These are phyloP conservation scores for Senna tora DNA, from an alignment of 306 rosid genomes.

Conservation along the genomic window DNA sequence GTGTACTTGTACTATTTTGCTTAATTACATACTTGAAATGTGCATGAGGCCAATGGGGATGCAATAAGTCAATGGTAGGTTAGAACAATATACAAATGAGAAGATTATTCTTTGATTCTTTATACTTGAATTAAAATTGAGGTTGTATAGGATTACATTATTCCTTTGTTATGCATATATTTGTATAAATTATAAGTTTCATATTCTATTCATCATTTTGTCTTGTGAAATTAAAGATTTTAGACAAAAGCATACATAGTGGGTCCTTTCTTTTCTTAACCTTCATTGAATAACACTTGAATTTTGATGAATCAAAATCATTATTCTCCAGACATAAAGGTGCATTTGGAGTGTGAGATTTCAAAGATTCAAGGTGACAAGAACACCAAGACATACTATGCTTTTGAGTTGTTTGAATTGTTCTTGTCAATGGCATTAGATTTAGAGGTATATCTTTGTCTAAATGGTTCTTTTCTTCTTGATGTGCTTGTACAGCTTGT, in stretches of 20 bases:
- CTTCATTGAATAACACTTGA: too few species aligned
- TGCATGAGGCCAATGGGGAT: constrained; percentile 30
- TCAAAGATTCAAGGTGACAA: too few species aligned
- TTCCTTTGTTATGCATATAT: constrained; percentile 41
- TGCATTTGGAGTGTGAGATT: too few species aligned
- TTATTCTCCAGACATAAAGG: too few species aligned
- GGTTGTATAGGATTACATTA: constrained; percentile 48
- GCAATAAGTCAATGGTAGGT: constrained; percentile 19
- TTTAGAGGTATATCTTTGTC: constrained; percentile 16
- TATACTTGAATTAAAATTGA: too few species aligned
- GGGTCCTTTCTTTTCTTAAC: too few species aligned
- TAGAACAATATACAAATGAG: constrained; percentile 28
- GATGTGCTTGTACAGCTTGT: constrained; percentile 5
- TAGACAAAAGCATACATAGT: too few species aligned
- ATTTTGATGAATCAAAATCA: too few species aligned
- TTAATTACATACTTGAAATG: neutral
- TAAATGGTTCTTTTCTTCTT: constrained; percentile 31
- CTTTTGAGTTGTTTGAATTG: constrained; percentile 1
- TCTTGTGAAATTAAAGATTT: neutral
- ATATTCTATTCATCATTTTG: constrained; percentile 16
- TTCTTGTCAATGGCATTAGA: constrained; percentile 32
- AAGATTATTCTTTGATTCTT: constrained; percentile 65
- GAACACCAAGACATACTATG: constrained; percentile 46
- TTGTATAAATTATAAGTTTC: constrained; percentile 35
- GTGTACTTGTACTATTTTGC: constrained; percentile 32